Evolutionary conservation across 495 filamentous ascomycete species (phyloP), one percentile per base, ranked within the genome.

Genomic region (Hyaloscypha finlandica): DNA sequence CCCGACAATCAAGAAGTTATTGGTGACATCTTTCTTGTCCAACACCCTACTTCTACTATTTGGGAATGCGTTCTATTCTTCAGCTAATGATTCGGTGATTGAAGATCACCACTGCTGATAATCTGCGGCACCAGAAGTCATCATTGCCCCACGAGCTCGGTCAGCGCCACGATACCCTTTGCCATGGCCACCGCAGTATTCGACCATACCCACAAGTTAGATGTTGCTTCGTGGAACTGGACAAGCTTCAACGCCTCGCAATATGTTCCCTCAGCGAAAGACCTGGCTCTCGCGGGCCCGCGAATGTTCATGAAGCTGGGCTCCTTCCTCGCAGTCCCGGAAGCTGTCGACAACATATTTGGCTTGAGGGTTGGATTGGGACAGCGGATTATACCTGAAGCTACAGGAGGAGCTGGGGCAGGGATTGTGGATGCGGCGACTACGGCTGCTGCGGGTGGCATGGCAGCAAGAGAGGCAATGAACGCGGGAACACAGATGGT

Each of bases 281-380:
- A 90, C 67, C 76, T 90, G 8, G 77, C 89, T 53, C 77, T 83
- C 67, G 86, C 82, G 3, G 83, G 88, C 1, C 88, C 89, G 29
- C 77, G 88, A 32, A 86, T 92, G 74, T 79, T 88, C 16, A 86
- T 84, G 76, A 85, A 84, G 66, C 80, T 88, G 53, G 87, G 86
- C 52, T 83, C 76, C 14, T 81, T 84, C 68, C 81, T 85, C 58
- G 80, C 84, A 16, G 77, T 88, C 30, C 85, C 86, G 14, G 88
- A 90, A 68, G 81, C 85, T 62, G 76, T 90, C 56, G 89, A 91
- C 69, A 82, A 78, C 73, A 67, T 85, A 32, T 72, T 84, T 63
- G 78, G 80, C n/a, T 42, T 61, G 35, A 61, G 68, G n/a, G 63
- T 64, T 16, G 74, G 75, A 48, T 81, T 84, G 65, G 85, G 85